phyloP scores from a whole-genome alignment of 2,329 filamentous ascomycete species.

The Furcasterigmium furcatum region DNA sequence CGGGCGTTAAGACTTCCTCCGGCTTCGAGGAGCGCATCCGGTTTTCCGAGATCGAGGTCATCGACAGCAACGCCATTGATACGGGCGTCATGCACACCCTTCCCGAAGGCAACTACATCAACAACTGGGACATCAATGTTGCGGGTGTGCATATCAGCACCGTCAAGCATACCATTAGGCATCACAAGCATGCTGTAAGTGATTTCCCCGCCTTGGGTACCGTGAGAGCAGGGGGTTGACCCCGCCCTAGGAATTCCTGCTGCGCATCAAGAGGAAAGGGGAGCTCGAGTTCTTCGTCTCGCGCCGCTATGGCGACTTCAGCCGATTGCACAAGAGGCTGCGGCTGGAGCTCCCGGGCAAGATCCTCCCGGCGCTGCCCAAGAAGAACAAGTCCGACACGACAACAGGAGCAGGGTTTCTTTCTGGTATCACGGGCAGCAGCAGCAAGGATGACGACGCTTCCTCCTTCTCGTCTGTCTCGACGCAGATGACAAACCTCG shows the following conservation, averaged over 20 bases:
- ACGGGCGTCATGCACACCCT: slow-evolving; percentile 82
- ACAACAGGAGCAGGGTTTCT: slow-evolving; percentile 55
- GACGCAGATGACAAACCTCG: slow-evolving; percentile 54
- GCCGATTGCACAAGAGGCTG: slow-evolving; percentile 72
- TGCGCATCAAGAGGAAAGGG: slow-evolving; percentile 77
- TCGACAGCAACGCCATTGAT: slow-evolving; percentile 90
- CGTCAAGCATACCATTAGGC: slow-evolving; percentile 80
- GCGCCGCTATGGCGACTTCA: slow-evolving; percentile 86
- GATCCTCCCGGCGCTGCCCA: slow-evolving; percentile 78
- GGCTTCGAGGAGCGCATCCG: slow-evolving; percentile 97
- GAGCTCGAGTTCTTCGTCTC: slow-evolving; percentile 77
- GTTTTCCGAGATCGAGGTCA: slow-evolving; percentile 95
- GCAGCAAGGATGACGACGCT: slow-evolving; percentile 67
- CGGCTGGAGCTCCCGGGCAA: slow-evolving; percentile 87
- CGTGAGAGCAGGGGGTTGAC: slow-evolving; percentile 1
- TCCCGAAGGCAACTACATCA: slow-evolving; percentile 87
- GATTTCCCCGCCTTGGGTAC: not conserved
- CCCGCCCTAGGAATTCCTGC: slow-evolving; percentile 70
- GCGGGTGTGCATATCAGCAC: slow-evolving; percentile 80
- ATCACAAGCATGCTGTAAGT: slow-evolving; percentile 86
- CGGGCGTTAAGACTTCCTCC: slow-evolving; percentile 89
- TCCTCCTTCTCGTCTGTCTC: slow-evolving; percentile 81
- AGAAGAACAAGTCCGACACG: slow-evolving; percentile 84
- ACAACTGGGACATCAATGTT: slow-evolving; percentile 97
- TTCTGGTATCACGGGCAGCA: slow-evolving; percentile 47